Evolutionary conservation across 371 early-diverging fungal species (phyloP), one percentile per base, ranked within the genome.

Genomic region (Coemansia linderi): DNA sequence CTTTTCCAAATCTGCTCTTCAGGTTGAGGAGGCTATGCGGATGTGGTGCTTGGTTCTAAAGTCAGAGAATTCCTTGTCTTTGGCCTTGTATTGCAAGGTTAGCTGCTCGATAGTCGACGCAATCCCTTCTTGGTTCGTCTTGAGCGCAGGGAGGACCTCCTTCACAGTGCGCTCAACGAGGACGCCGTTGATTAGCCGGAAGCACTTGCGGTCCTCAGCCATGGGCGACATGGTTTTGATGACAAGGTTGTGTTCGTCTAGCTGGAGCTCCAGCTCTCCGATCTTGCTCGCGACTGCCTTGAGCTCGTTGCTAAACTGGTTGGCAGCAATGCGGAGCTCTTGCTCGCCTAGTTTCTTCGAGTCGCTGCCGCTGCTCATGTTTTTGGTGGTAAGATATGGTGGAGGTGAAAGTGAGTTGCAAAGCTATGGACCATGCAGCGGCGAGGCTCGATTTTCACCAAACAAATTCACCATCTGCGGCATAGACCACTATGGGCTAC

Each of bases 211-310:
- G 61, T 88, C 90, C 41, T 80, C 84, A 40, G 90, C 87, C 73
- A 96, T 84, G 27, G 93, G 93, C 37, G 85, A 79, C 68, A 97
- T 89, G 15, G 97, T 95, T 62, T 97, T 95, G 71, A 96, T 90
- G 10, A 97, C 98, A 58, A 95, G 88, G 61, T 93, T 94, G 87
- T 97, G 97, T 83, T 97, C 98, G 73, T 95, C 97, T 8, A 89
- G 85, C 80, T 97, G 96, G 68, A 89, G 85, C 81, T 97, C 98
- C 38, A 97, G 86, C 80, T 96, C 97, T 36, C 95, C 95, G 65
- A 96, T 86, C 86, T 96, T 97, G 72, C 87, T 87, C 13, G 95
- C 93, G 24, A 97, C 78, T 38, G 86, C 83, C 65, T 91, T 88
- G 62, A 97, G 86, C 63, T 97, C 98, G 58, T 86, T 86, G 82